A percentile compares a stretch with the other conserved stretches of the same genome.
phyloP scores from a whole-genome alignment of 129 eudicot genomes.

The Erigeron canadensis region DNA sequence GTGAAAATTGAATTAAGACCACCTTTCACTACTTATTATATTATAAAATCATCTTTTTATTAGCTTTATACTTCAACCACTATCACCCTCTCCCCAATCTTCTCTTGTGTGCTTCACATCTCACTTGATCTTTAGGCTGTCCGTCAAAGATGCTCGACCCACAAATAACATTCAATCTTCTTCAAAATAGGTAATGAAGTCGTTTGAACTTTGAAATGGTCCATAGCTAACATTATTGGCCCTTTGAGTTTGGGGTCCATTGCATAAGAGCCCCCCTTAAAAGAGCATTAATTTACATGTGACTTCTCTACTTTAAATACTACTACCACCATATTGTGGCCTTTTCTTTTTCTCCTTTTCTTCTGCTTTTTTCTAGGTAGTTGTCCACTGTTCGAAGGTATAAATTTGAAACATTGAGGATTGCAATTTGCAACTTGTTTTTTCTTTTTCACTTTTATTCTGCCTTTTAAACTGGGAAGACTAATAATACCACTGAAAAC shows the following conservation, averaged over 20 bases:
- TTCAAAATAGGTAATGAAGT: neutral
- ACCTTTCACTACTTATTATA: no score
- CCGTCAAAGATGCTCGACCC: neutral
- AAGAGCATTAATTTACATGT: conserved; percentile 19
- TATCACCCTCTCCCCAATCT: no score
- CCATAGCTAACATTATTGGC: conserved; percentile 14
- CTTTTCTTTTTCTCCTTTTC: neutral
- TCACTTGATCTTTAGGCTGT: neutral
- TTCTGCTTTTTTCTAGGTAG: no score
- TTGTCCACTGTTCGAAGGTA: no score
- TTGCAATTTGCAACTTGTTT: no score
- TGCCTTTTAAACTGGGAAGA: no score
- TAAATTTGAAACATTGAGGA: no score
- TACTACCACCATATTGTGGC: neutral
- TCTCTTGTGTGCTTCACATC: neutral
- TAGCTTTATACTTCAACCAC: no score
- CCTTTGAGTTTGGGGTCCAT: conserved; percentile 26
- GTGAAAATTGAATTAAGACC: no score
- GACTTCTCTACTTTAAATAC: conserved; percentile 22
- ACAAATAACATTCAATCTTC: neutral
- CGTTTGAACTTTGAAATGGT: neutral
- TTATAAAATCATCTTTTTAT: no score
- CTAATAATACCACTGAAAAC: no score
- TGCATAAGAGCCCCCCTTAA: conserved; percentile 9
- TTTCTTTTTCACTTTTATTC: no score